Evolutionary conservation across 441 rosid genomes (phyloP).

Genomic region (Gossypium davidsonii): DNA sequence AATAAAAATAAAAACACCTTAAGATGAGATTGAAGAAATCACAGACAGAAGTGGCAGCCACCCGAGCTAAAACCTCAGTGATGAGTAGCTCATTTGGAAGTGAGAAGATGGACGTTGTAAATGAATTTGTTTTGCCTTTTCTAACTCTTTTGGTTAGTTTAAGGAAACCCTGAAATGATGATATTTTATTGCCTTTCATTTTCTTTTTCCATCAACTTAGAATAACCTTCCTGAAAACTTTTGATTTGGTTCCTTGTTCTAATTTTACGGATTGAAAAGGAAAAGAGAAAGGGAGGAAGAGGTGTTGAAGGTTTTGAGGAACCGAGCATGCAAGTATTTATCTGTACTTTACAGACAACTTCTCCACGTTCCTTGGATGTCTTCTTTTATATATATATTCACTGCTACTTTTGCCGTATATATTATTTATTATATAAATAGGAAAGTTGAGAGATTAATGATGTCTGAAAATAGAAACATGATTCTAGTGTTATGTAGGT

Average conservation of each 20-base stretch:
- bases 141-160: not conserved
- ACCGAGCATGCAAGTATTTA: not conserved
- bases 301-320: not conserved
- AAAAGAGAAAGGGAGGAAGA: not conserved
- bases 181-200: not conserved
- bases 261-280: not conserved
- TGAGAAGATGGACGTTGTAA: not conserved
- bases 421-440: too few species aligned
- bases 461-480: not conserved
- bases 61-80: constrained; percentile 18
- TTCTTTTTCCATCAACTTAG: not conserved
- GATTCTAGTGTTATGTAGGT: not conserved
- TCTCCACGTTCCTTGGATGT: too few species aligned
- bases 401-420: too few species aligned
- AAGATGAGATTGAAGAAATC: constrained; percentile 11
- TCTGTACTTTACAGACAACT: too few species aligned
- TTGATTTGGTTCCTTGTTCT: not conserved
- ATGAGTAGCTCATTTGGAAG: constrained; percentile 12
- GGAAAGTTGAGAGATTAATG: too few species aligned
- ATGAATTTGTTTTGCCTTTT: not conserved
- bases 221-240: not conserved
- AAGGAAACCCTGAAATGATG: not conserved
- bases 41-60: constrained; percentile 12
- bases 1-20: not conserved
- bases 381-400: too few species aligned